Percentiles rank a stretch among this genome's conserved stretches.
These are phyloP conservation scores for Capsicum chinense DNA, from an alignment of 257 asterid genomes.

Conservation along the genomic window DNA sequence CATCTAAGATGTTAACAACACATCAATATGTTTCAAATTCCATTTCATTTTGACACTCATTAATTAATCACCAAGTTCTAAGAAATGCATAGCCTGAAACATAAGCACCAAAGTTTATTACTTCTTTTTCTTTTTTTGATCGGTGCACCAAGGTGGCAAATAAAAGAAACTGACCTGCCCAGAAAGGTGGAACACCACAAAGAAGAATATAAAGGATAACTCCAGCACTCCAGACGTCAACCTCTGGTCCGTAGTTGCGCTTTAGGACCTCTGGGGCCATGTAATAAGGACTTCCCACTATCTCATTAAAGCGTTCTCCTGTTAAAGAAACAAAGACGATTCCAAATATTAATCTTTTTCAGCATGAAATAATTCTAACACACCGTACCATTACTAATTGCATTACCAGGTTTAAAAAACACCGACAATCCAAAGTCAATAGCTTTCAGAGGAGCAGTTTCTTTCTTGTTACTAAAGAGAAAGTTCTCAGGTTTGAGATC, in stretches of 20 bases:
- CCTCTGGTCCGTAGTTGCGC: conserved; percentile 72
- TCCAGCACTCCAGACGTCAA: conserved; percentile 79
- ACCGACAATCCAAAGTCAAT: conserved; percentile 78
- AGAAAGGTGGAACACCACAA: conserved; percentile 82
- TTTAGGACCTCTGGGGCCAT: conserved; percentile 85
- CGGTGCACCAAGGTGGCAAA: neutral
- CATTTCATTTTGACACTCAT: conserved; percentile 13
- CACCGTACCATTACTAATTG: neutral
- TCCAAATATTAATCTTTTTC: conserved; percentile 20
- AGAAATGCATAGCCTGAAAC: conserved; percentile 7
- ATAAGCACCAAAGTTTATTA: conserved; percentile 16
- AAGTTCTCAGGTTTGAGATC: conserved; percentile 82
- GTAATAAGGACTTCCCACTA: conserved; percentile 86
- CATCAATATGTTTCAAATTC: neutral
- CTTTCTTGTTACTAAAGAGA: conserved; percentile 69
- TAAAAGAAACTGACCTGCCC: conserved; percentile 66
- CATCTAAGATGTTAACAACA: neutral
- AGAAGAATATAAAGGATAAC: conserved; percentile 74
- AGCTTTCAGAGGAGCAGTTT: conserved; percentile 63
- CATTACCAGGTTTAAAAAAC: conserved; percentile 68
- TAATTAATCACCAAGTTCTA: neutral
- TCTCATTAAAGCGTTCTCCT: conserved; percentile 71
- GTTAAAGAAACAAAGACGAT: conserved; percentile 23
- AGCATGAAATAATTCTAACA: conserved; percentile 1
- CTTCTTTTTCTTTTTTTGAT: neutral